Evolutionary conservation across 2,329 filamentous ascomycete species (phyloP), one percentile per base, ranked within the genome.

Genomic region (Botrytis cinerea): DNA sequence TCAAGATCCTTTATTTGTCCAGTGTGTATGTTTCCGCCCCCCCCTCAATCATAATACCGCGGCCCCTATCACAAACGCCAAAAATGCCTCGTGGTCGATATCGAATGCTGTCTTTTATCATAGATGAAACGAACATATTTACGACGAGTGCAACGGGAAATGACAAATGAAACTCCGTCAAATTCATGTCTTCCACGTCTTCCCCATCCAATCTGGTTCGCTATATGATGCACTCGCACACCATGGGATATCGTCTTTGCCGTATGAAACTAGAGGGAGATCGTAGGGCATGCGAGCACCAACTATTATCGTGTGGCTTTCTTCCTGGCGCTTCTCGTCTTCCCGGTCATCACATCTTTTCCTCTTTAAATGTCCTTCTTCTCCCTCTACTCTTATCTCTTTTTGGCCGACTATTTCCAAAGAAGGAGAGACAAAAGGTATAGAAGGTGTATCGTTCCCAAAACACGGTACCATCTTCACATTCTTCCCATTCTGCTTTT

Each of bases 221-320:
- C 75, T 73, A 79, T 95, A 87, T 1, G 79, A 79, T 78, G 86
- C 83, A 2, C 88, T 90, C 5, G 91, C 91, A 74, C 92, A 93
- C 95, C 94, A 97, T 1, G 94, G 94, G 64, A 87, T 83, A 79
- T 97, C 93, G 7, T 82, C 81, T 12, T 82, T 76, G 0, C 80
- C 83, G 78, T 97, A 97, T 10, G 84, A 84, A 67, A 88, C 88
- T 43, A 97, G 81, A 0, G 94, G 94, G 10, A 95, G 82, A 81
- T 90, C 90, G 81, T 97, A 97, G n/a, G 94, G 93, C 83, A 97
- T 90, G 25, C 94, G 87, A 43, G 95, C 83, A 0, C 92, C 93
- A 6, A 97, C 86, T 0, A 90, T 76, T 0, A 83, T 79, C 12
- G 77, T 78, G 18, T 67, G 76, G 28, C 77, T 77, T 7, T 67